Conservation (phyloP, 2,329 filamentous ascomycete species). For the Talaromyces sp. region DNA sequence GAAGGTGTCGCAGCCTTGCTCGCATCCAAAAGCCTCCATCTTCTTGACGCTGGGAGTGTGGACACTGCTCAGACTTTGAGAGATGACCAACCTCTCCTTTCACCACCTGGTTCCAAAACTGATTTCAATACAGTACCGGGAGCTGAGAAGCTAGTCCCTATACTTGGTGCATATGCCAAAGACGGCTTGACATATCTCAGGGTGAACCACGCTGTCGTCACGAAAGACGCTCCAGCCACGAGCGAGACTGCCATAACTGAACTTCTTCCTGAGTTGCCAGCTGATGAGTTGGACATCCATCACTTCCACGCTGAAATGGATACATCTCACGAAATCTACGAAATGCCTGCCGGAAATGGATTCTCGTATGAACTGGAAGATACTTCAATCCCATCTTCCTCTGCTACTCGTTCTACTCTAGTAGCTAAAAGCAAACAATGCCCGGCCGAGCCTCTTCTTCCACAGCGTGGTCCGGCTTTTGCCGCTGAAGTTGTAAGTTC, state of each 20-base stretch:
- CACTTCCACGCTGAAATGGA: conserved; percentile 25
- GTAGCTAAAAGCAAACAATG: conserved; percentile 11
- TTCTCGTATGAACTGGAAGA: conserved; percentile 38
- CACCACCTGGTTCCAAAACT: conserved; percentile 11
- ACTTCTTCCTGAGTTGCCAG: conserved; percentile 30
- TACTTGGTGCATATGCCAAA: conserved; percentile 44
- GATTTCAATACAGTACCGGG: conserved; percentile 35
- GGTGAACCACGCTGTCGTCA: conserved; percentile 52
- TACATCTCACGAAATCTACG: conserved; percentile 28
- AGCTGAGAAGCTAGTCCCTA: conserved; percentile 51
- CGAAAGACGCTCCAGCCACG: conserved; percentile 37
- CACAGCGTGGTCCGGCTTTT: conserved; percentile 40
- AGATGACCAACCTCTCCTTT: conserved; percentile 13
- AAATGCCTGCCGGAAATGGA: conserved; percentile 28
- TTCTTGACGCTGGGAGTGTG: conserved; percentile 52
- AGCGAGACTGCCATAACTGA: conserved; percentile 24
- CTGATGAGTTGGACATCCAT: conserved; percentile 26
- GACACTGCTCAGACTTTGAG: conserved; percentile 29
- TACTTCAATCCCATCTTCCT: conserved; percentile 22
- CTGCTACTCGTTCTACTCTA: not conserved
- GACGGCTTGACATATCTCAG: conserved; percentile 50
- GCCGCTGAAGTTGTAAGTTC: conserved; percentile 43
- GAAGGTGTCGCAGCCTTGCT: conserved; percentile 53
- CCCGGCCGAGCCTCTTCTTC: conserved; percentile 29
- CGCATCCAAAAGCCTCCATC: conserved; percentile 48